Conservation (phyloP, 176 grass and related monocot species). For the Leersia perrieri region DNA sequence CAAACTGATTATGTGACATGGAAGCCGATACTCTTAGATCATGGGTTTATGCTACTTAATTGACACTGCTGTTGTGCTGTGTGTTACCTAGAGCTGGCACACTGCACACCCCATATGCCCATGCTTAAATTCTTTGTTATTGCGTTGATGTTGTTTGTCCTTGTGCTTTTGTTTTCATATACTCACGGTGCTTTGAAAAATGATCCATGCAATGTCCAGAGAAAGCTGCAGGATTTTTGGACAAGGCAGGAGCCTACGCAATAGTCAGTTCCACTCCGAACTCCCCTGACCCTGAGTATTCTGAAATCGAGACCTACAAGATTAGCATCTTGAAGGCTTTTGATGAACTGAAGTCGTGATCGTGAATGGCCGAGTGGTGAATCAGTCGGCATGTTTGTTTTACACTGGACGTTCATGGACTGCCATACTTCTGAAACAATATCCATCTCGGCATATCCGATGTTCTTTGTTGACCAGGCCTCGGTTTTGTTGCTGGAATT, state of each 20-base stretch:
- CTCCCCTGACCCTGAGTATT: slow-evolving; percentile 61
- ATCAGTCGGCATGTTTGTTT: neutral
- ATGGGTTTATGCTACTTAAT: neutral
- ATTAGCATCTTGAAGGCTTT: slow-evolving; percentile 54
- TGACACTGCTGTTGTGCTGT: neutral
- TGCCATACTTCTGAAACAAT: neutral
- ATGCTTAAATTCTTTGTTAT: neutral
- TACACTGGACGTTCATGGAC: neutral
- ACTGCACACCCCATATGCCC: neutral
- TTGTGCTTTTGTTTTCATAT: neutral
- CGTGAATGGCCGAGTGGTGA: neutral
- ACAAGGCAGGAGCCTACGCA: slow-evolving; percentile 54
- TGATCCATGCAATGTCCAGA: slow-evolving; percentile 46
- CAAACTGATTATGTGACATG: slow-evolving; percentile 10
- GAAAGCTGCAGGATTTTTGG: slow-evolving; percentile 70
- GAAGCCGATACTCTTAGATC: neutral
- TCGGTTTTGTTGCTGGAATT: slow-evolving; percentile 6
- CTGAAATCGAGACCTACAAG: slow-evolving; percentile 67
- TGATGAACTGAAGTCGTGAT: slow-evolving; percentile 51
- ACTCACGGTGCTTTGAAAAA: slow-evolving; percentile 9
- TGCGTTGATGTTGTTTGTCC: neutral
- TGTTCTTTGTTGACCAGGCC: neutral
- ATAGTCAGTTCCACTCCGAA: slow-evolving; percentile 61
- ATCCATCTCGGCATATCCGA: neutral
- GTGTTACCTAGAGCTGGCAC: neutral